Percentiles rank a stretch among this genome's conserved stretches.
These are phyloP conservation scores for Noccaea caerulescens DNA, from an alignment of 345 rosid genomes.

Conservation along the genomic window DNA sequence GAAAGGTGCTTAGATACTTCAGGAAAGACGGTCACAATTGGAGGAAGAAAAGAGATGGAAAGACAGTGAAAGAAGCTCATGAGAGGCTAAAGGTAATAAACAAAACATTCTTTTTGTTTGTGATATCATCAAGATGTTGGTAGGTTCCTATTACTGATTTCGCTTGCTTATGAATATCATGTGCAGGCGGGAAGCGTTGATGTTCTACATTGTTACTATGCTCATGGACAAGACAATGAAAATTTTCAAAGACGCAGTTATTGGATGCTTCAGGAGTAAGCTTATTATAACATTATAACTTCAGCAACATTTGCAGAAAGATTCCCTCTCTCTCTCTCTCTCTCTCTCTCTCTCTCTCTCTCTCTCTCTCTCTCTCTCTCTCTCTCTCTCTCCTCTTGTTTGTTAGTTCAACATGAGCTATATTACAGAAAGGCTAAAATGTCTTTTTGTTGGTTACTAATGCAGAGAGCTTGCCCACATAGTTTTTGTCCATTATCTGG, in stretches of 20 bases:
- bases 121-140: slow-evolving; percentile 10
- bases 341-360: background rate
- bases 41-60: slow-evolving; percentile 96
- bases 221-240: slow-evolving; percentile 89
- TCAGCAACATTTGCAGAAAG: background rate
- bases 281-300: slow-evolving; percentile 22
- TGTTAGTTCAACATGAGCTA: background rate
- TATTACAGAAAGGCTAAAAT: background rate
- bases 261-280: slow-evolving; percentile 99
- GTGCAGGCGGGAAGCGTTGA: slow-evolving; percentile 88
- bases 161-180: slow-evolving; percentile 21
- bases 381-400: background rate
- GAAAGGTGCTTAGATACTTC: slow-evolving; percentile 87
- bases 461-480: slow-evolving; percentile 84
- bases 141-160: slow-evolving; percentile 10
- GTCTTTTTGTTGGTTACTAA: slow-evolving; percentile 27
- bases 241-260: slow-evolving; percentile 94
- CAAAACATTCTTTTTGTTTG: background rate
- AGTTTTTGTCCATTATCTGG: slow-evolving; percentile 90
- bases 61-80: slow-evolving; percentile 92
- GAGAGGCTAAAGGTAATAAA: slow-evolving; percentile 85
- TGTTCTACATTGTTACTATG: slow-evolving; percentile 95
- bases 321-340: background rate
- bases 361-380: background rate
- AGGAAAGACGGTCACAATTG: slow-evolving; percentile 95